A percentile compares a stretch with the other conserved stretches of the same genome.
These are phyloP conservation scores for Celoporthe dispersa DNA, from an alignment of 2,329 filamentous ascomycete species.

Conservation along the genomic window DNA sequence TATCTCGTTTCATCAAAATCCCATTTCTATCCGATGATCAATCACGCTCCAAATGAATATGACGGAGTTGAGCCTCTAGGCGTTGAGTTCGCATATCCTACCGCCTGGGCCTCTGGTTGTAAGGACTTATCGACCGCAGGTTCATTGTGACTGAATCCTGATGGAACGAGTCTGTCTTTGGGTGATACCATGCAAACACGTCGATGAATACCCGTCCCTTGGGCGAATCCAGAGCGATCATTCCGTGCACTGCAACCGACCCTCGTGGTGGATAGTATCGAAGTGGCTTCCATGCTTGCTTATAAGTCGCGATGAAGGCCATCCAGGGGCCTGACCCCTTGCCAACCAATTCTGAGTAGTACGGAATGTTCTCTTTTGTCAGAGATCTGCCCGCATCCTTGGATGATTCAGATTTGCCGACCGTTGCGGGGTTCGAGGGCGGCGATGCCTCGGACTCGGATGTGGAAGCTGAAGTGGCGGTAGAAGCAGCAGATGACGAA, in stretches of 20 bases:
- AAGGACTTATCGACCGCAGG: constrained; percentile 39
- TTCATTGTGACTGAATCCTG: constrained; percentile 41
- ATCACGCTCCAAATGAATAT: neutral
- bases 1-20: neutral
- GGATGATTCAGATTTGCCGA: neutral
- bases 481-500: constrained; percentile 29
- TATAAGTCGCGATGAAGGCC: constrained; percentile 38
- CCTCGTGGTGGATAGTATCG: constrained; percentile 53
- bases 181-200: constrained; percentile 59
- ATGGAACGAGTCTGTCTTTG: constrained; percentile 55
- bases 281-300: constrained; percentile 49
- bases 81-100: neutral
- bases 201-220: constrained; percentile 54
- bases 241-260: constrained; percentile 56
- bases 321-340: constrained; percentile 43
- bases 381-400: constrained; percentile 14
- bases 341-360: constrained; percentile 31
- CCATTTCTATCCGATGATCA: neutral
- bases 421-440: neutral
- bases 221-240: constrained; percentile 57
- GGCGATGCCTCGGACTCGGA: constrained; percentile 1
- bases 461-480: constrained; percentile 15
- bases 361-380: constrained; percentile 32
- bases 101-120: constrained; percentile 25
- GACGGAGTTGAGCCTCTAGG: neutral